Evolutionary conservation across 495 filamentous ascomycete genomes (phyloP).

Genomic region (Lentithecium fluviatile): DNA sequence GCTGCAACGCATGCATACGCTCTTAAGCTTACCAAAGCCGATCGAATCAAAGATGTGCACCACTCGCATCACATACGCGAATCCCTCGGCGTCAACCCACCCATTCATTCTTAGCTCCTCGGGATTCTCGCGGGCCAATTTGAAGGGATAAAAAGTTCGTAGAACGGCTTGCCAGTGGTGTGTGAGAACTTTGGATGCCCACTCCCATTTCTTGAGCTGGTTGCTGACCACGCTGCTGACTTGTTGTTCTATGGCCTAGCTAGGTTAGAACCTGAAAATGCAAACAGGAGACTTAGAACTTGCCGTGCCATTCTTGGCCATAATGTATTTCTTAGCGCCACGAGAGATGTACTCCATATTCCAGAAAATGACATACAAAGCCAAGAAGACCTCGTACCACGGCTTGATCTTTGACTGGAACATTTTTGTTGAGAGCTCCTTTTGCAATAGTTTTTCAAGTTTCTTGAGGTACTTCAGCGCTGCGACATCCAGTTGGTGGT

Average conservation of each 20-base stretch:
- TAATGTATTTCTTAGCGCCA: constrained; percentile 29
- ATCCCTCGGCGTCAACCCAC: constrained; percentile 7
- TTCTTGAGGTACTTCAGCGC: constrained; percentile 28
- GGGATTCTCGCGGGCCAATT: constrained; percentile 28
- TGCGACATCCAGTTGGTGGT: constrained; percentile 34
- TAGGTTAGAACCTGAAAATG: neutral
- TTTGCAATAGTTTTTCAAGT: constrained; percentile 15
- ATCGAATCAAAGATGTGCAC: constrained; percentile 4
- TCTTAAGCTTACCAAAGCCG: constrained; percentile 8
- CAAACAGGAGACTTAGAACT: neutral
- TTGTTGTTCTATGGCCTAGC: constrained; percentile 19
- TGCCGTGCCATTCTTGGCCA: constrained; percentile 30
- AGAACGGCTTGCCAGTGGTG: constrained; percentile 27
- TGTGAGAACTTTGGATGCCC: constrained; percentile 11
- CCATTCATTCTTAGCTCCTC: constrained; percentile 14
- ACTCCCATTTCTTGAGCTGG: constrained; percentile 30
- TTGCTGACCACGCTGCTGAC: constrained; percentile 25
- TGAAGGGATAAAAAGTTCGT: constrained; percentile 28
- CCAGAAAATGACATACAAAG: constrained; percentile 30
- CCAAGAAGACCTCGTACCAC: constrained; percentile 35
- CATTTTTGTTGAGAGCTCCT: constrained; percentile 15
- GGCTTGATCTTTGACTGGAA: constrained; percentile 21
- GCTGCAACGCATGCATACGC: neutral
- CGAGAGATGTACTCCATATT: constrained; percentile 32
- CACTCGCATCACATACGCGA: constrained; percentile 14